A percentile compares a stretch with the other conserved stretches of the same genome.
phyloP scores from a whole-genome alignment of 129 eudicot genomes.

The Lactuca saligna region DNA sequence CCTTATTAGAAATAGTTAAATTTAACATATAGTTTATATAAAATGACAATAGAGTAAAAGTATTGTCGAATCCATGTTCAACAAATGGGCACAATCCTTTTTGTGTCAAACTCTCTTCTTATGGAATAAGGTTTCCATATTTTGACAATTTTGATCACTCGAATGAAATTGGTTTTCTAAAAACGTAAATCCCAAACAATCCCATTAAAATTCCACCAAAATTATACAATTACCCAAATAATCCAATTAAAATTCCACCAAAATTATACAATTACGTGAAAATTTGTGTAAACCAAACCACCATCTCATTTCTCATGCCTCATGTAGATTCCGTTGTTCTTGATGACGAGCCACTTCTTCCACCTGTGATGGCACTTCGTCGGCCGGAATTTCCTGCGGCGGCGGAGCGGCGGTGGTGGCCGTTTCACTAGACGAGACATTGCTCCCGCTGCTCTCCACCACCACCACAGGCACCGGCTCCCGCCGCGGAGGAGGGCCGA shows the following conservation, averaged over 20 bases:
- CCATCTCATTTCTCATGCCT: constrained; percentile 19
- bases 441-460: constrained; percentile 23
- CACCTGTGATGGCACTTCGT: constrained; percentile 15
- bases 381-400: constrained; percentile 12
- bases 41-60: no score
- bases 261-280: constrained; percentile 22
- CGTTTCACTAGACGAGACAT: constrained; percentile 19
- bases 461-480: constrained; percentile 27
- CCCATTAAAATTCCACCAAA: constrained; percentile 19
- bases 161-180: neutral
- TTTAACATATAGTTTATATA: no score
- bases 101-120: neutral
- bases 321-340: constrained; percentile 18
- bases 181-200: neutral
- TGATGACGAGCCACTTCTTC: constrained; percentile 17
- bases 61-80: neutral
- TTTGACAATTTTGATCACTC: neutral
- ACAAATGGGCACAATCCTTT: neutral
- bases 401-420: neutral
- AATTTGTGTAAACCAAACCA: constrained; percentile 10
- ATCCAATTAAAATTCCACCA: constrained; percentile 1
- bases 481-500: constrained; percentile 46
- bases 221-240: constrained; percentile 15
- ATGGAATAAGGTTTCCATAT: neutral
- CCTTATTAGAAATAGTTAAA: no score